Evolutionary conservation across 2,329 filamentous ascomycete genomes (phyloP).

Genomic region (Aspergillus viridinutans): DNA sequence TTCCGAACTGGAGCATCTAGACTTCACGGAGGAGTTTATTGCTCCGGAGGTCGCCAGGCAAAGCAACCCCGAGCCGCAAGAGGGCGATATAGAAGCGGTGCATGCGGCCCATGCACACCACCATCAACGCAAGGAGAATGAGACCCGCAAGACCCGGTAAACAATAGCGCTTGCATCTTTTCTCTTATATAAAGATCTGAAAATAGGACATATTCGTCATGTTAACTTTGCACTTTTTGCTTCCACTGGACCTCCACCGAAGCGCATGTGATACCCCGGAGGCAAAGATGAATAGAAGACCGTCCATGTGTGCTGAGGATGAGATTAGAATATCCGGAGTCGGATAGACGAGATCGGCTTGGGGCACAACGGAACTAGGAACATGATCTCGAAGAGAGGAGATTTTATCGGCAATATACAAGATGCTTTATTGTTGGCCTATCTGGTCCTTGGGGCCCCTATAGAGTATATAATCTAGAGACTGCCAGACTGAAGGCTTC

Average conservation of each 20-base stretch:
- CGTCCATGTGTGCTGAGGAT: neutral
- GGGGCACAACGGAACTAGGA: neutral
- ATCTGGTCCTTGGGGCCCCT: neutral
- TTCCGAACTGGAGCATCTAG: constrained; percentile 54
- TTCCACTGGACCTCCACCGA: constrained; percentile 1
- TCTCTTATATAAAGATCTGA: neutral
- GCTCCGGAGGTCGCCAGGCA: constrained; percentile 56
- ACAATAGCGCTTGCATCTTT: neutral
- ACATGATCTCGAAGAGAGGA: neutral
- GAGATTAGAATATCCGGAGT: neutral
- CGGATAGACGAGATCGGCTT: neutral
- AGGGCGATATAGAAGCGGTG: constrained; percentile 33
- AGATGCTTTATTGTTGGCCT: neutral
- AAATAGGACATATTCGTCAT: neutral
- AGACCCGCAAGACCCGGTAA: constrained; percentile 23
- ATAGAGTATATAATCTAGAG: neutral
- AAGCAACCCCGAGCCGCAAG: constrained; percentile 59
- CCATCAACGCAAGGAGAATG: constrained; percentile 40
- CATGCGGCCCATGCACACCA: constrained; percentile 24
- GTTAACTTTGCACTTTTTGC: neutral
- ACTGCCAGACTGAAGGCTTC: neutral
- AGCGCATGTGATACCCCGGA: constrained; percentile 11
- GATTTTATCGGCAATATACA: neutral
- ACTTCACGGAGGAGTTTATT: constrained; percentile 77
- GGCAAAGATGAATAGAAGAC: neutral